Conservation (phyloP, 2,329 filamentous ascomycete species). For the Trichoderma sp. region DNA sequence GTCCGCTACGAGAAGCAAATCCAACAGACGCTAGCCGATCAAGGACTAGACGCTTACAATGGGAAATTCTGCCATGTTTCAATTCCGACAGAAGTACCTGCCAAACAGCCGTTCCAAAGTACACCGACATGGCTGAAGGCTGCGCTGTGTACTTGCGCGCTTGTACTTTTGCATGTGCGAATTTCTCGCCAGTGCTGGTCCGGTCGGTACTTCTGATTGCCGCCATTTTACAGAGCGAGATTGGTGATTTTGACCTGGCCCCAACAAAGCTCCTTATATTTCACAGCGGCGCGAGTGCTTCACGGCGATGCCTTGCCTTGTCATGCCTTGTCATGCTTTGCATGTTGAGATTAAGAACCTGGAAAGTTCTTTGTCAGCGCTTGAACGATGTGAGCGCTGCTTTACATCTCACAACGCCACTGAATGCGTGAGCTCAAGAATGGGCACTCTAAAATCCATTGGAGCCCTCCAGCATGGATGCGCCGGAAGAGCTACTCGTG, state of each 20-base stretch:
- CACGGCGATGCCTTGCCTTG: not conserved
- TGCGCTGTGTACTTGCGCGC: not conserved
- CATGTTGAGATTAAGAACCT: not conserved
- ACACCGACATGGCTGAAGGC: not conserved
- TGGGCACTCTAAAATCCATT: not conserved
- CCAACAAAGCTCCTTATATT: conserved; percentile 1
- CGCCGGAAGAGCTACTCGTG: conserved; percentile 10
- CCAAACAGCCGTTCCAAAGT: not conserved
- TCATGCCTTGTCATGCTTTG: not conserved
- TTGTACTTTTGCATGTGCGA: not conserved
- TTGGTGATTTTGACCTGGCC: conserved; percentile 7
- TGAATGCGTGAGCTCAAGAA: not conserved
- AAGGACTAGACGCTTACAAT: not conserved
- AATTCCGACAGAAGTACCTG: not conserved
- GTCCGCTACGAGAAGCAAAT: not conserved
- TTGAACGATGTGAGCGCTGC: not conserved
- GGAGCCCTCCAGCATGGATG: not conserved
- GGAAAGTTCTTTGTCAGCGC: not conserved
- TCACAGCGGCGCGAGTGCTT: not conserved
- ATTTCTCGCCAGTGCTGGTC: not conserved
- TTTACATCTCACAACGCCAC: not conserved
- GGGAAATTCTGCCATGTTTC: conserved; percentile 9
- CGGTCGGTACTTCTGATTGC: not conserved
- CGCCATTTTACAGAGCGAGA: conserved; percentile 6
- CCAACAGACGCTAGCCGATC: not conserved